Percentiles rank a stretch among this genome's conserved stretches.
Conservation (phyloP, 306 rosid genomes). For the Prunus salicina region DNA sequence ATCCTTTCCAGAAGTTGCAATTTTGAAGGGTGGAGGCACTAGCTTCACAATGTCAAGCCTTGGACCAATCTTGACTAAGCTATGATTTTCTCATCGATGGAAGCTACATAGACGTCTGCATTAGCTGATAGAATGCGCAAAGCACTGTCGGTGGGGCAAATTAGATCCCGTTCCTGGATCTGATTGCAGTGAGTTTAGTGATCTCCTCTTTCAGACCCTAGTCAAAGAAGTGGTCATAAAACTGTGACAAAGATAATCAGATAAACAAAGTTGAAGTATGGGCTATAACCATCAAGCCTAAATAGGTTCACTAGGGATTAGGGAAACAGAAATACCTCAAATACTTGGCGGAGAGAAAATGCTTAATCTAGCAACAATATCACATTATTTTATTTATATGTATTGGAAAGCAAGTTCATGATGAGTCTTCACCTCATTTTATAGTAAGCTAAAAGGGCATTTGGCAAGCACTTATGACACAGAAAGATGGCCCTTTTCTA, state of each 20-base stretch:
- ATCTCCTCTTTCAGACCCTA: slow-evolving; percentile 61
- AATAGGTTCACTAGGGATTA: neutral
- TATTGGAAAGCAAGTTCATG: neutral
- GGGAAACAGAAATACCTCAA: neutral
- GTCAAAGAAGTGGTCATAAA: slow-evolving; percentile 67
- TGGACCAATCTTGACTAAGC: slow-evolving; percentile 58
- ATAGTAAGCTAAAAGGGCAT: too few species aligned
- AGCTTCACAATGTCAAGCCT: slow-evolving; percentile 45
- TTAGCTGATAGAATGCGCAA: slow-evolving; percentile 54
- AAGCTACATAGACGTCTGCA: slow-evolving; percentile 53
- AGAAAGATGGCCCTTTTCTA: neutral
- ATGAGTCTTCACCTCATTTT: neutral
- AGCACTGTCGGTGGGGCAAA: slow-evolving; percentile 2
- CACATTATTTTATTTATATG: neutral
- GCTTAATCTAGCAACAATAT: neutral
- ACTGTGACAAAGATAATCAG: slow-evolving; percentile 27
- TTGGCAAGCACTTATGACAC: too few species aligned
- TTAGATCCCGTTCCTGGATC: slow-evolving; percentile 49
- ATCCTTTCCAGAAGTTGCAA: slow-evolving; percentile 55
- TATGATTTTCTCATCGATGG: slow-evolving; percentile 48
- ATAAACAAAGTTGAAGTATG: neutral
- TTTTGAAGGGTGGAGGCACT: slow-evolving; percentile 42
- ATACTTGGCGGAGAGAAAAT: neutral
- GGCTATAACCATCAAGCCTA: neutral
- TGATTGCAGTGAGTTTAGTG: slow-evolving; percentile 36